Evolutionary conservation across 768 basidiomycete species (phyloP), one percentile per base, ranked within the genome.

Genomic region (Hericium rajendrae): DNA sequence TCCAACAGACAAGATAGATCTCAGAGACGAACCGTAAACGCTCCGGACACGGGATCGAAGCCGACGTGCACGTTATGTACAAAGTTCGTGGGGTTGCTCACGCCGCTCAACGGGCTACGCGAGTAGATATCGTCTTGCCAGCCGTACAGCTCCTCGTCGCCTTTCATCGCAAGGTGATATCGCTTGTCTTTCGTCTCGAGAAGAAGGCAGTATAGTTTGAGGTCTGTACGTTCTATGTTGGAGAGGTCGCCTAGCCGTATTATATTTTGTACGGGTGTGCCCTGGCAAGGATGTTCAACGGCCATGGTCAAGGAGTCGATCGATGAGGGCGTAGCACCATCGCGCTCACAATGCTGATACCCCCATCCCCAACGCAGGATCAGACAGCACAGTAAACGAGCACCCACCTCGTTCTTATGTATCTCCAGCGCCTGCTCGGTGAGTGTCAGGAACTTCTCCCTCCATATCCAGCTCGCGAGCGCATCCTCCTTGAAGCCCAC

Each of bases 1-100:
- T 32, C 32, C 32, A 32, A 32, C 28, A 32, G 28, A 20, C 4
- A 6, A n/a, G 46, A 15, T 54, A 43, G 48, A 18, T 48, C 24
- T 39, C 51, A 28, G 56, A n/a, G 39, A 78, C 89, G 64, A 65
- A 91, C 92, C 15, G 94, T 97, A 71, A 99, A 99, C 15, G 85
- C 92, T 11, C 95, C 95, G 43, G 88, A 88, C 48, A 90, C 77
- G 2, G 94, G 91, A 72, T 99, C 95, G 65, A 94, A 97, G 2
- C 94, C 94, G 57, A 98, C 95, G 71, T 98, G 95, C 2, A 98
- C 94, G 69, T 97, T 94, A 75, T 99, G 95, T 0, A 97, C 92
- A 67, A 99, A 98, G 71, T 99, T 95, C 9, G 94, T 97, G 0
- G 95, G 95, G 63, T 88, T 88, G 69, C 86, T 87, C 48, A 94